Conservation (phyloP, 2,329 filamentous ascomycete species). For the Alternaria sp. region DNA sequence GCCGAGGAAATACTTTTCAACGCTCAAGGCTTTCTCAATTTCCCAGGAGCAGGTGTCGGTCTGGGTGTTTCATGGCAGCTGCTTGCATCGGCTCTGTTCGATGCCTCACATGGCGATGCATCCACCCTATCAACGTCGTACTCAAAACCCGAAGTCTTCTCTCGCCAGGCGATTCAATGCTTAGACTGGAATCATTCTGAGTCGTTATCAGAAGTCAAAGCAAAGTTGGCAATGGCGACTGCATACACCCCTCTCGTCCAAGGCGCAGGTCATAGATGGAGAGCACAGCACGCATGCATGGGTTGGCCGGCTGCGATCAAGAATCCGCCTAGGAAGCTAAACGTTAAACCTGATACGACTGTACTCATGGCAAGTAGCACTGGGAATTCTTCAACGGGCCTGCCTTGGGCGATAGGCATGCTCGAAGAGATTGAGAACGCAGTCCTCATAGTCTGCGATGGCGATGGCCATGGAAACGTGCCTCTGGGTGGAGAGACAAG, state of each 20-base stretch:
- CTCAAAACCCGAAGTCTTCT: constrained; percentile 15
- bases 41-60: not conserved
- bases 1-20: constrained; percentile 42
- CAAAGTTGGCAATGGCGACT: constrained; percentile 27
- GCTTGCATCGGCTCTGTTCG: constrained; percentile 32
- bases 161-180: constrained; percentile 49
- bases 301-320: constrained; percentile 51
- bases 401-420: constrained; percentile 36
- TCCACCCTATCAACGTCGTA: constrained; percentile 44
- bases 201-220: constrained; percentile 1
- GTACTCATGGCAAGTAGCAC: constrained; percentile 53
- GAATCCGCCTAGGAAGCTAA: constrained; percentile 47
- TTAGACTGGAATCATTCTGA: constrained; percentile 40
- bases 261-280: constrained; percentile 49
- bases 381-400: constrained; percentile 53
- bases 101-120: constrained; percentile 50
- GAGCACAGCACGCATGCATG: constrained; percentile 49
- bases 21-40: constrained; percentile 13
- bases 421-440: constrained; percentile 40
- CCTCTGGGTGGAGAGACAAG: constrained; percentile 43
- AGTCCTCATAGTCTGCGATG: constrained; percentile 52
- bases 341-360: constrained; percentile 33
- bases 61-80: constrained; percentile 9
- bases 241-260: constrained; percentile 48
- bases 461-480: constrained; percentile 53